Base-by-base conservation (phyloP, 345 rosid species). In the Pistacia vera region DNA sequence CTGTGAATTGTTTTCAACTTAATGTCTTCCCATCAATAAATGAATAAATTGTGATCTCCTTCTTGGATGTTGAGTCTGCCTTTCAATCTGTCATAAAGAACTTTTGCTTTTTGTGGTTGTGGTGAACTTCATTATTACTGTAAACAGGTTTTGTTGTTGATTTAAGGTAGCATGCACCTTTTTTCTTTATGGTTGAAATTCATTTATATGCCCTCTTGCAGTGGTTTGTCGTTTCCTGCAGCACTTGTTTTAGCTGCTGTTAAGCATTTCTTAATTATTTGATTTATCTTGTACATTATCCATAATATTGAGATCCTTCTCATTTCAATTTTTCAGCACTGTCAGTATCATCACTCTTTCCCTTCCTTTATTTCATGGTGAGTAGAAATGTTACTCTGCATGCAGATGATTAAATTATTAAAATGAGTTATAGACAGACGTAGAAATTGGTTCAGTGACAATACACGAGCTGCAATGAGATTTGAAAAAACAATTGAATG, bases 351-450 rank as follows among this genome's bases (percentile, higher is more conserved):
- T 90, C 97, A 72, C 90, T 96, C 18, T 96, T 96, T 72, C 98
- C 99, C 0, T 96, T 90, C 72, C 88, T 96, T 71, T 96, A 96
- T 70, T 96, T 91, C 81, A 91, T 92, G 98, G 98, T 92, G 75
- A 92, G 97, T 88, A 54, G 17, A 65, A 46, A 3, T 68, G 14
- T 22, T 59, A 6, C 35, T 14, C 22, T 70, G 11, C 5, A 1
- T 33, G 68, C 14, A 10, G 35, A 17, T 69, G 46, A 41, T 6
- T 6, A 41, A 41, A 41, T 4, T 41, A 41, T 41, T 41, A 4
- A 41, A 41, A 4, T 41, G 8, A 41, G 46, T 41, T 41, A 41
- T 41, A 41, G 46, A 41, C 46, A 41, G 7, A 41, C 5, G 46
- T 41, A 6, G 46, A 41, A 41, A 41, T 41, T 41, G 8, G 46